A percentile compares a stretch with the other conserved stretches of the same genome.
phyloP scores from a whole-genome alignment of 148 eudicot genomes.

The Rhododendron ovatum region DNA sequence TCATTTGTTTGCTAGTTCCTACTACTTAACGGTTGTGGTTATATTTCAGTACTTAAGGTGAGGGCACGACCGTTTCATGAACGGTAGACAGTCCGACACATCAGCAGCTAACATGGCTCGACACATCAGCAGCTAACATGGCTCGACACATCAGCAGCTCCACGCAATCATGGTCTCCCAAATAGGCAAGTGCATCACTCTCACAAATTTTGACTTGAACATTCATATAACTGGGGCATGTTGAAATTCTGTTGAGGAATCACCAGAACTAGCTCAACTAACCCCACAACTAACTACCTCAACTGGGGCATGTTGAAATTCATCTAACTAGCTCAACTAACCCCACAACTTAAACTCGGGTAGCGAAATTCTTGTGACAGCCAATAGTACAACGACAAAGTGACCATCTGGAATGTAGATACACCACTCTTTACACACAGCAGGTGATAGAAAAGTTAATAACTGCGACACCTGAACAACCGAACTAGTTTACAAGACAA shows the following conservation, averaged over 20 bases:
- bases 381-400: background rate
- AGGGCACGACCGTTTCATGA: background rate
- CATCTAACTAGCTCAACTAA: background rate
- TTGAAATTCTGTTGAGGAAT: background rate
- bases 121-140: too few relatives aligned
- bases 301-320: background rate
- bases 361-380: background rate
- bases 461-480: background rate
- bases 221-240: background rate
- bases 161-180: background rate
- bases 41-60: constrained; percentile 10
- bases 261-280: background rate
- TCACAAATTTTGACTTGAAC: background rate
- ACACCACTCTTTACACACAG: background rate
- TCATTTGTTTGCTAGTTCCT: background rate
- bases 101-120: background rate
- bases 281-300: background rate
- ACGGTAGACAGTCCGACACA: background rate
- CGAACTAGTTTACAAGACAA: background rate
- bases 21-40: constrained; percentile 18
- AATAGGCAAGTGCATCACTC: background rate
- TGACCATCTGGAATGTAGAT: background rate
- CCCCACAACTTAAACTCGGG: background rate
- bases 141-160: background rate
- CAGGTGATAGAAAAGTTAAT: background rate